These are phyloP conservation scores for Claviceps maximensis DNA, from an alignment of 2,329 filamentous ascomycete genomes.

Conservation along the genomic window DNA sequence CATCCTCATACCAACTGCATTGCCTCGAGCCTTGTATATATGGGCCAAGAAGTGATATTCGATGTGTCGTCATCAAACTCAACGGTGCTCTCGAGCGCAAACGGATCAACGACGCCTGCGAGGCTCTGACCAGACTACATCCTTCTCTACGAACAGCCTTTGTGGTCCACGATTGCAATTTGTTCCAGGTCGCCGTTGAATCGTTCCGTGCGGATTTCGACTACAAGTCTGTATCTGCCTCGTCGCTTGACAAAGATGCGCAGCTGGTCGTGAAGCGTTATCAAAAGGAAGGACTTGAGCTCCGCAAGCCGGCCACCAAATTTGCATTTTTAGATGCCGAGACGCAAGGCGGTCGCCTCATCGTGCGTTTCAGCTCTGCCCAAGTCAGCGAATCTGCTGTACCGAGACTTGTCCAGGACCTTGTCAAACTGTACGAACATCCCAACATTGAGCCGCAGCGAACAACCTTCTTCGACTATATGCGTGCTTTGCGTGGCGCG, in stretches of 20 bases:
- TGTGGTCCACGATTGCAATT: slow-evolving; percentile 28
- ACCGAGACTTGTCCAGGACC: slow-evolving; percentile 33
- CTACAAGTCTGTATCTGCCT: slow-evolving; percentile 26
- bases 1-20: slow-evolving; percentile 33
- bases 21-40: slow-evolving; percentile 36
- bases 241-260: slow-evolving; percentile 24
- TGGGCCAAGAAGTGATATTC: slow-evolving; percentile 28
- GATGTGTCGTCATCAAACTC: slow-evolving; percentile 35
- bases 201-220: slow-evolving; percentile 30
- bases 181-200: slow-evolving; percentile 36
- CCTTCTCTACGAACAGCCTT: slow-evolving; percentile 43
- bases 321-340: slow-evolving; percentile 37
- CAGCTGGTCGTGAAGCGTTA: slow-evolving; percentile 31
- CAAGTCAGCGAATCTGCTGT: slow-evolving; percentile 36
- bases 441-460: slow-evolving; percentile 20
- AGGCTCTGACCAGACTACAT: slow-evolving; percentile 29
- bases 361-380: slow-evolving; percentile 34
- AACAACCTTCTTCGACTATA: slow-evolving; percentile 35
- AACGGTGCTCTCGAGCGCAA: slow-evolving; percentile 27
- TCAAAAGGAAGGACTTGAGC: slow-evolving; percentile 25
- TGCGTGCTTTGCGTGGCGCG: slow-evolving; percentile 25
- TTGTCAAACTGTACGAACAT: slow-evolving; percentile 31
- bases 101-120: slow-evolving; percentile 33
- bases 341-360: slow-evolving; percentile 32
- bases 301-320: slow-evolving; percentile 31